These are phyloP conservation scores for Phtheirospermum japonicum DNA, from an alignment of 257 asterid genomes.

Conservation along the genomic window DNA sequence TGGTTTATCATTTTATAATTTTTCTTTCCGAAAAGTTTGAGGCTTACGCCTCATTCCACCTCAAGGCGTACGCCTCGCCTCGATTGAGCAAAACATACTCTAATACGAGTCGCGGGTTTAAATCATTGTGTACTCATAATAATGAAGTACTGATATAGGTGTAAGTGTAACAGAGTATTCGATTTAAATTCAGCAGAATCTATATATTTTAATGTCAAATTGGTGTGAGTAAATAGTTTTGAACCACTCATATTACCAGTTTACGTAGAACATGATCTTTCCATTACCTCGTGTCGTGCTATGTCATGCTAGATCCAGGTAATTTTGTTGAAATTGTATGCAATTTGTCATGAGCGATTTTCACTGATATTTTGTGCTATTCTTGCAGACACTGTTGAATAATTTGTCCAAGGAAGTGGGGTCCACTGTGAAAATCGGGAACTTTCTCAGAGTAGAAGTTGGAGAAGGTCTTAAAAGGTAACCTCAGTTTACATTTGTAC, in stretches of 20 bases:
- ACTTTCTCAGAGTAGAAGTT: conserved; percentile 83
- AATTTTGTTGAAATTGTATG: conserved; percentile 15
- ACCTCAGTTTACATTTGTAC: conserved; percentile 18
- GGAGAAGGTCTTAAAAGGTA: conserved; percentile 87
- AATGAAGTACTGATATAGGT: no score
- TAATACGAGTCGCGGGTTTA: no score
- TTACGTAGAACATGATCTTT: neutral
- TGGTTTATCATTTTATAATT: no score
- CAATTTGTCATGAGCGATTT: conserved; percentile 1
- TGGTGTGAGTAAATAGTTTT: neutral
- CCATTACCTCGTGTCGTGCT: conserved; percentile 8
- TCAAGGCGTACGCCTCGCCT: no score
- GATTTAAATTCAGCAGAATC: neutral
- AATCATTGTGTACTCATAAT: no score
- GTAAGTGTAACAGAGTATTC: neutral
- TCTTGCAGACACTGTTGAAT: conserved; percentile 59
- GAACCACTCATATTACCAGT: conserved; percentile 5
- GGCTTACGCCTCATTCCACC: no score
- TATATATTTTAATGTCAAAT: neutral
- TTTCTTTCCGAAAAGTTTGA: no score
- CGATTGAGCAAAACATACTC: no score
- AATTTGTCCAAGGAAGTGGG: conserved; percentile 84
- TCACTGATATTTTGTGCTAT: conserved; percentile 25
- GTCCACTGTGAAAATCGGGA: conserved; percentile 69
- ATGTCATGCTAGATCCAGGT: neutral